Evolutionary conservation across 2,329 filamentous ascomycete species (phyloP).

Genomic region (Colletotrichum chrysophilum): DNA sequence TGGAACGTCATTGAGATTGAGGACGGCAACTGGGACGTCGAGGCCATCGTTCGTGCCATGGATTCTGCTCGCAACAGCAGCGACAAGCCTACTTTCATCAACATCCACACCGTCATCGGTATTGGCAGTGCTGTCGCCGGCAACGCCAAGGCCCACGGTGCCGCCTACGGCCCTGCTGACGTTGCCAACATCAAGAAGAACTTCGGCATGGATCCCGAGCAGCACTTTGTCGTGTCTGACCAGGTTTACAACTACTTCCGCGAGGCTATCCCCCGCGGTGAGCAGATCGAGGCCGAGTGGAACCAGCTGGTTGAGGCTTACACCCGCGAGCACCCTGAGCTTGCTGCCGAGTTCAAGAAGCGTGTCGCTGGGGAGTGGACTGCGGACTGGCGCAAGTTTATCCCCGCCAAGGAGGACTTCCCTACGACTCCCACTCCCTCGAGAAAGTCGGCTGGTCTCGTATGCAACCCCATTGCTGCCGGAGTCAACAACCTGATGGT

Average conservation of each 20-base stretch:
- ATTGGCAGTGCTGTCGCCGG: conserved; percentile 54
- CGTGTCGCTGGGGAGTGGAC: conserved; percentile 53
- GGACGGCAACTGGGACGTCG: conserved; percentile 58
- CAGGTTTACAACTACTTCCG: conserved; percentile 57
- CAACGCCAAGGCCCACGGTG: conserved; percentile 61
- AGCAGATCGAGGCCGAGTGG: conserved; percentile 53
- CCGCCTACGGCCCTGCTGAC: conserved; percentile 58
- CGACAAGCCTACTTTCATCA: conserved; percentile 62
- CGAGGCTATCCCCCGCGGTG: conserved; percentile 46
- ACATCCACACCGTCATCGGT: conserved; percentile 62
- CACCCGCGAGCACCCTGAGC: conserved; percentile 49
- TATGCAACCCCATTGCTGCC: conserved; percentile 57
- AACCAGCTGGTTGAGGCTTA: conserved; percentile 46
- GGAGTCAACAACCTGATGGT: conserved; percentile 55
- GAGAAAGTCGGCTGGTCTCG: conserved; percentile 51
- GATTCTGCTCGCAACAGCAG: conserved; percentile 43
- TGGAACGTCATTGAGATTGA: conserved; percentile 61
- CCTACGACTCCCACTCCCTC: conserved; percentile 52
- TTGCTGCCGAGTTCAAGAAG: conserved; percentile 51
- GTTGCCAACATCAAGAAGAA: conserved; percentile 45
- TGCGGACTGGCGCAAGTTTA: conserved; percentile 51
- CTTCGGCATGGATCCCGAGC: conserved; percentile 38
- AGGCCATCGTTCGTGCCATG: conserved; percentile 48
- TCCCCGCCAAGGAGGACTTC: conserved; percentile 49
- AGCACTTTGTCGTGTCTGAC: conserved; percentile 42